Conservation (phyloP, 2,329 filamentous ascomycete genomes). For the Fusarium fujikuroi region DNA sequence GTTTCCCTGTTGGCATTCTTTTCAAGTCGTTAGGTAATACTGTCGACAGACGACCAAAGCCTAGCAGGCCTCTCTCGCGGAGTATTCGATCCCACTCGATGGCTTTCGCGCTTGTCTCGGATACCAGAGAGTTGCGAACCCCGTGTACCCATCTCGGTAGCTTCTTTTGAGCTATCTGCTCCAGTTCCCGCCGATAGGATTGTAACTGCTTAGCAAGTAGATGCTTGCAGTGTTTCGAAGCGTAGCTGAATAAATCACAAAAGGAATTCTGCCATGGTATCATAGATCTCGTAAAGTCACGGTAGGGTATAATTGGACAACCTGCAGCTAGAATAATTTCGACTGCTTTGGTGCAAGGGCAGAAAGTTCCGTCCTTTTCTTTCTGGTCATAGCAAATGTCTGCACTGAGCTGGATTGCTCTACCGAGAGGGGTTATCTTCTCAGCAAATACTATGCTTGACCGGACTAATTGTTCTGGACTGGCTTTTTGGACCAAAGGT, state of each 20-base stretch:
- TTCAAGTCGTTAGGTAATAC: fast-evolving
- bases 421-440: not conserved
- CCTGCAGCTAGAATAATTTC: not conserved
- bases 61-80: fast-evolving
- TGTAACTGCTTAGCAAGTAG: not conserved
- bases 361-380: not conserved
- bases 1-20: fast-evolving
- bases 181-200: not conserved
- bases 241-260: fast-evolving
- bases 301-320: not conserved
- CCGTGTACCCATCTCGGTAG: not conserved
- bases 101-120: not conserved
- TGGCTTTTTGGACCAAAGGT: not conserved
- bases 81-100: not conserved
- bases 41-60: not conserved
- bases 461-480: not conserved
- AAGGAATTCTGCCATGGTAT: fast-evolving
- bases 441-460: fast-evolving
- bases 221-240: not conserved
- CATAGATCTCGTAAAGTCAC: not conserved
- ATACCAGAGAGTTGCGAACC: fast-evolving
- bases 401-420: not conserved
- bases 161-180: not conserved
- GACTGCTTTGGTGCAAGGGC: not conserved
- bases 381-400: fast-evolving